Evolutionary conservation across 2,329 filamentous ascomycete genomes (phyloP).

Genomic region (Sphaerulina vaccinii): DNA sequence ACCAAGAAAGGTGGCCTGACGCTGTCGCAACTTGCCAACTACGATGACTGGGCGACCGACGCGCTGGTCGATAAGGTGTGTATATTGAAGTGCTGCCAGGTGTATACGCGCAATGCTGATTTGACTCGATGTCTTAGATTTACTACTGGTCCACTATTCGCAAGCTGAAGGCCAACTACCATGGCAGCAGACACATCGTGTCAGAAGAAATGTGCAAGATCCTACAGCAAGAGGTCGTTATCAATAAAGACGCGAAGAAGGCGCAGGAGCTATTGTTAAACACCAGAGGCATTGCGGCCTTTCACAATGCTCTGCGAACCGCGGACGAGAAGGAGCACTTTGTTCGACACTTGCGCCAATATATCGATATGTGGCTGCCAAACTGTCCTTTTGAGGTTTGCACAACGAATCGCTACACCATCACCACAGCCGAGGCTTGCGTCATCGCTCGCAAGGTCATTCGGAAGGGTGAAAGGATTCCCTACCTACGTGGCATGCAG

Average conservation of each 20-base stretch:
- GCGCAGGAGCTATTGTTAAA: constrained; percentile 73
- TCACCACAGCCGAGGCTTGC: constrained; percentile 83
- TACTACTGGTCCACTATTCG: constrained; percentile 97
- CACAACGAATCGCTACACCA: constrained; percentile 91
- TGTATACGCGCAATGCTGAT: constrained; percentile 8
- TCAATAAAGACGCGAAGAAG: constrained; percentile 67
- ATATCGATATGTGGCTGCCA: constrained; percentile 87
- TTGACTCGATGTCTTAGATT: constrained; percentile 55
- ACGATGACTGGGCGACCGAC: constrained; percentile 95
- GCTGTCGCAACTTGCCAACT: constrained; percentile 80
- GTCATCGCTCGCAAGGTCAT: constrained; percentile 79
- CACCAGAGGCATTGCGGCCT: constrained; percentile 72
- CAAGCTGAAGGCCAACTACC: constrained; percentile 87
- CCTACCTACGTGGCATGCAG: constrained; percentile 86
- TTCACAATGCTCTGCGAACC: constrained; percentile 61
- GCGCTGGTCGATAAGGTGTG: constrained; percentile 90
- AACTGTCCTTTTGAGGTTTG: constrained; percentile 95
- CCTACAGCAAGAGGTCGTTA: constrained; percentile 64
- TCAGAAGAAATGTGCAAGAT: constrained; percentile 62
- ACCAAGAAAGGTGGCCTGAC: constrained; percentile 72
- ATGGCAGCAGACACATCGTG: constrained; percentile 74
- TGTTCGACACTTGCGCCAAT: constrained; percentile 78
- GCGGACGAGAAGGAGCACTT: constrained; percentile 85
- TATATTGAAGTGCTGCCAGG: constrained; percentile 27
- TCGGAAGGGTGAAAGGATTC: constrained; percentile 78